Evolutionary conservation across 495 filamentous ascomycete genomes (phyloP).

Genomic region (Penicillium samsonianum): DNA sequence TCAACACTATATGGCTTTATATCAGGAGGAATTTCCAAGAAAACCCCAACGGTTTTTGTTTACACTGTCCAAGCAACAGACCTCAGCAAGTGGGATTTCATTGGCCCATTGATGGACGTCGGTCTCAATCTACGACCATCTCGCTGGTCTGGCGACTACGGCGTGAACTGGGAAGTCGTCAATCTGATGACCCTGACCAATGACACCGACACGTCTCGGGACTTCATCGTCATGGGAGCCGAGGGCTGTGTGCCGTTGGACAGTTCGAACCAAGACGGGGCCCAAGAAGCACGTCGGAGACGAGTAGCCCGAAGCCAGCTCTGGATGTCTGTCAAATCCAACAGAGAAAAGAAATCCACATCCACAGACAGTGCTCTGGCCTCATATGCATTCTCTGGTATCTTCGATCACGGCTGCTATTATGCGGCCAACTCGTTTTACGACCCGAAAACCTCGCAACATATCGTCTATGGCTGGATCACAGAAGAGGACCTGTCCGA

Average conservation of each 20-base stretch:
- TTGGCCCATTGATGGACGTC: constrained; percentile 48
- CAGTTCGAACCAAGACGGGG: neutral
- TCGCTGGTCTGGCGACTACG: constrained; percentile 51
- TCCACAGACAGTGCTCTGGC: constrained; percentile 18
- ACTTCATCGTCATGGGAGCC: constrained; percentile 52
- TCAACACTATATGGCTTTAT: constrained; percentile 51
- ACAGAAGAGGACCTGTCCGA: constrained; percentile 43
- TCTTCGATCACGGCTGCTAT: constrained; percentile 41
- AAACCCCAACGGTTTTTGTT: constrained; percentile 52
- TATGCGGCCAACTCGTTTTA: constrained; percentile 45
- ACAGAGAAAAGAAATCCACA: neutral
- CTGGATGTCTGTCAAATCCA: constrained; percentile 38
- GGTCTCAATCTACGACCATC: constrained; percentile 47
- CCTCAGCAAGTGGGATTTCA: constrained; percentile 52
- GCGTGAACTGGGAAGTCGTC: constrained; percentile 60
- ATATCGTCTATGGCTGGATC: constrained; percentile 41
- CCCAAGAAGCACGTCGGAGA: constrained; percentile 20
- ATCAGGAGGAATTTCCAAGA: constrained; percentile 51
- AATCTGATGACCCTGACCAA: constrained; percentile 48
- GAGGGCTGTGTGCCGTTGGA: constrained; percentile 41
- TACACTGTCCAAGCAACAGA: constrained; percentile 51
- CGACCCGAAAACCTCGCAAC: constrained; percentile 32
- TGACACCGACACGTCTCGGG: constrained; percentile 34
- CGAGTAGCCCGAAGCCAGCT: constrained; percentile 33
- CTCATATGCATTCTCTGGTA: constrained; percentile 32